These are phyloP conservation scores for Calonectria henricotiae DNA, from an alignment of 2,329 filamentous ascomycete genomes.

Conservation along the genomic window DNA sequence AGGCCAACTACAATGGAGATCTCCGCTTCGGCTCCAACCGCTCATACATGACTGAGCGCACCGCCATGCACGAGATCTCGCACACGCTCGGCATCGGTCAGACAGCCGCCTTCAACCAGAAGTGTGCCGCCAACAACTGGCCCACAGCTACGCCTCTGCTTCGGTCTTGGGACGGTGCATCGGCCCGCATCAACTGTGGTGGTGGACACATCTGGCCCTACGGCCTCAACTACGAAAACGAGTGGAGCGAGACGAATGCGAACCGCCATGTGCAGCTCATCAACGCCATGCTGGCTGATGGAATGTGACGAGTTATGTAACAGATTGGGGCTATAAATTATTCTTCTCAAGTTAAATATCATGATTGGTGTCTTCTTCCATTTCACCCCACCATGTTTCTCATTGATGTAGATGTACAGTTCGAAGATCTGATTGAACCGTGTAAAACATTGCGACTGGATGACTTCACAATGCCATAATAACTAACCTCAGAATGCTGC, in stretches of 20 bases:
- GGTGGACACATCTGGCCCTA: constrained; percentile 62
- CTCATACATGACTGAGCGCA: constrained; percentile 66
- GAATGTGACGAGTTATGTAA: constrained; percentile 39
- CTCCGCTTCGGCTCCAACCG: constrained; percentile 65
- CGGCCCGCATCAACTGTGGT: constrained; percentile 60
- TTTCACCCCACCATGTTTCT: too few relatives aligned
- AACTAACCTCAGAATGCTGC: too few relatives aligned
- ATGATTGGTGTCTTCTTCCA: background rate
- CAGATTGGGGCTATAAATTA: background rate
- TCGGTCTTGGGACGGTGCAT: constrained; percentile 60
- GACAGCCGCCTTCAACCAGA: constrained; percentile 59
- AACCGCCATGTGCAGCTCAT: constrained; percentile 63
- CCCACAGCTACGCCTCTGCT: constrained; percentile 60
- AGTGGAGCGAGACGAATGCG: constrained; percentile 64
- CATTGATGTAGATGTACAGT: too few relatives aligned
- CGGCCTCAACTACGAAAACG: constrained; percentile 62
- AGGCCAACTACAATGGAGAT: constrained; percentile 64
- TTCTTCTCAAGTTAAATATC: background rate
- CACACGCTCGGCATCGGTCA: constrained; percentile 67
- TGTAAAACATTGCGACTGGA: background rate
- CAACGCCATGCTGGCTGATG: constrained; percentile 65
- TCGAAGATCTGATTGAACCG: background rate
- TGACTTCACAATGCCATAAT: background rate
- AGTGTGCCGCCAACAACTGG: constrained; percentile 63
- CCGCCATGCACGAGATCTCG: constrained; percentile 66